Conservation (phyloP, 1,139 yeast genomes). For the Groenewaldozyma sp. region DNA sequence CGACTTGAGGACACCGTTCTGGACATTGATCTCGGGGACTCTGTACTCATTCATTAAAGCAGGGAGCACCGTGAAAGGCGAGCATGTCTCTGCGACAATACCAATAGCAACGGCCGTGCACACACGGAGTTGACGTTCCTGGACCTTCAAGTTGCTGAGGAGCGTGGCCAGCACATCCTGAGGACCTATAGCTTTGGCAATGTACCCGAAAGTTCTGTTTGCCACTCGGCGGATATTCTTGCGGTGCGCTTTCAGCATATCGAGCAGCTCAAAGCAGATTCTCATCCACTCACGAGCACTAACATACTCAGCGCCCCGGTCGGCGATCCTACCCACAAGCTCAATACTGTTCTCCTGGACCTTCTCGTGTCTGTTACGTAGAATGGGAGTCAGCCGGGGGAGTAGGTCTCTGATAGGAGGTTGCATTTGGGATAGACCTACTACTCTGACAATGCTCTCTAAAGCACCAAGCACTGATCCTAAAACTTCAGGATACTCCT, state of each 20-base stretch:
- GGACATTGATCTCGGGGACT: constrained; percentile 87
- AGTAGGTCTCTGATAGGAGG: constrained; percentile 81
- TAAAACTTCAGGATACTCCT: constrained; percentile 86
- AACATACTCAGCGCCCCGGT: constrained; percentile 73
- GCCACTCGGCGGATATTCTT: constrained; percentile 79
- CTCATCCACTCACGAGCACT: constrained; percentile 98
- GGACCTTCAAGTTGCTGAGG: constrained; percentile 76
- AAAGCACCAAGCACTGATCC: constrained; percentile 78
- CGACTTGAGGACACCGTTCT: constrained; percentile 90
- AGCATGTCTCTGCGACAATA: constrained; percentile 88
- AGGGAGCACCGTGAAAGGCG: constrained; percentile 92
- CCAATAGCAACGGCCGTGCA: constrained; percentile 98
- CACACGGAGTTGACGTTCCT: constrained; percentile 92
- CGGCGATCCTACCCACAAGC: constrained; percentile 77
- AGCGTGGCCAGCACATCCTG: constrained; percentile 85
- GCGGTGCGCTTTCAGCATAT: constrained; percentile 77
- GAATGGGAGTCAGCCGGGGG: constrained; percentile 85
- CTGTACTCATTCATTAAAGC: constrained; percentile 94
- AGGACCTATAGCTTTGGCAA: constrained; percentile 92
- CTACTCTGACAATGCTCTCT: constrained; percentile 40
- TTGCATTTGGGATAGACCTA: constrained; percentile 52
- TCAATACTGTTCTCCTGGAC: constrained; percentile 83
- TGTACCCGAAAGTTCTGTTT: constrained; percentile 82
- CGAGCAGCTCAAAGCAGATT: constrained; percentile 82
- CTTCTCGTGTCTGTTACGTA: constrained; percentile 81